A percentile compares a stretch with the other conserved stretches of the same genome.
Evolutionary conservation across 2,329 filamentous ascomycete genomes (phyloP).

Genomic region (Neocatenulostroma microsporum): DNA sequence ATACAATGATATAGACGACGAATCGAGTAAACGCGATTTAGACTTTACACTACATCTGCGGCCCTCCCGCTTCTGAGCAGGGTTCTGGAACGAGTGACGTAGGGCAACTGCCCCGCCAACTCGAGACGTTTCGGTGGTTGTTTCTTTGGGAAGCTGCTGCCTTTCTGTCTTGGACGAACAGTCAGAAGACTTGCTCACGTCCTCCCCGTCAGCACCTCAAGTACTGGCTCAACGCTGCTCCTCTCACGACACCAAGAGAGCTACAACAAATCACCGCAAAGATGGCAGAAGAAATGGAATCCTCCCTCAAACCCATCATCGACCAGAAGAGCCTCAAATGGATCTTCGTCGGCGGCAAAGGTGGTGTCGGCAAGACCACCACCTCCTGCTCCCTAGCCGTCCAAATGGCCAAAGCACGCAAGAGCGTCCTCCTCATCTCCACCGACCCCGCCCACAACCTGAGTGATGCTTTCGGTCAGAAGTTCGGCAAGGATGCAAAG

Average conservation of each 20-base stretch:
- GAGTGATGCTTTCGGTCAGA: constrained; percentile 95
- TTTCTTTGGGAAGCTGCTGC: too few species aligned
- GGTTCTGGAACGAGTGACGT: constrained; percentile 1
- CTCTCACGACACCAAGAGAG: too few species aligned
- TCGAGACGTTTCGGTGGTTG: too few species aligned
- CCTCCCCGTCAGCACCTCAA: neutral
- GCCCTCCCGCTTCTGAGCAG: too few species aligned
- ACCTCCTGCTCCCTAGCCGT: constrained; percentile 98
- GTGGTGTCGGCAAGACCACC: constrained; percentile 98
- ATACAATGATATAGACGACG: too few species aligned
- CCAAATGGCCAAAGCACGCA: constrained; percentile 89
- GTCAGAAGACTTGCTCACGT: too few species aligned
- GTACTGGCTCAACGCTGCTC: too few species aligned
- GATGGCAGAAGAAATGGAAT: constrained; percentile 66
- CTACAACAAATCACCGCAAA: too few species aligned
- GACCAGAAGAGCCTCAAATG: constrained; percentile 93
- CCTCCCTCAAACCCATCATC: constrained; percentile 86
- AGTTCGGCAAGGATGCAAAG: constrained; percentile 97
- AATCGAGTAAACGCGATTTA: too few species aligned
- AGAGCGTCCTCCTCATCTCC: constrained; percentile 93
- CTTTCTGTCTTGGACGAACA: too few species aligned
- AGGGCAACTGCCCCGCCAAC: too few species aligned
- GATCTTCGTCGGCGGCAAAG: constrained; percentile 99
- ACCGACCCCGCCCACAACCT: constrained; percentile 98
- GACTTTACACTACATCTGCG: too few species aligned